phyloP scores from a whole-genome alignment of 495 filamentous ascomycete genomes.

The Penicillium pancosmium region DNA sequence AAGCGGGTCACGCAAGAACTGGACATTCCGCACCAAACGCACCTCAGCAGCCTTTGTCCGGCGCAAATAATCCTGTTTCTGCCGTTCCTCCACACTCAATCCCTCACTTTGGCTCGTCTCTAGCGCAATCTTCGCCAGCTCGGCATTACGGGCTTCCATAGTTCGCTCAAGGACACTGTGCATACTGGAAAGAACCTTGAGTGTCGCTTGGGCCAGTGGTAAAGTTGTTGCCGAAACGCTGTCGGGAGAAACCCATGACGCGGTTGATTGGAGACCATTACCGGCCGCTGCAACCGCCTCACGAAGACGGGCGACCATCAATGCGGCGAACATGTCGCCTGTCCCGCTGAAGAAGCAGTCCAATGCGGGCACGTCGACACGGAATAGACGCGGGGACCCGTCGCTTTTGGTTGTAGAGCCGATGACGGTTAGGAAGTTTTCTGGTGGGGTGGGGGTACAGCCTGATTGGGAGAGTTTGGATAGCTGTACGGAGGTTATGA shows the following conservation, averaged over 20 bases:
- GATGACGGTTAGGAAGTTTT: conserved; percentile 67
- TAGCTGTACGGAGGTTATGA: conserved; percentile 83
- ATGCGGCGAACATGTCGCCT: conserved; percentile 96
- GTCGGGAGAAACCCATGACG: conserved; percentile 71
- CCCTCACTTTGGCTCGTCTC: conserved; percentile 20
- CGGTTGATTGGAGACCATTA: conserved; percentile 43
- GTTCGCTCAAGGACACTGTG: conserved; percentile 81
- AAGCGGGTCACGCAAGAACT: conserved; percentile 64
- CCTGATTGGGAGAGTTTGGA: conserved; percentile 38
- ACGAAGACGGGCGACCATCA: conserved; percentile 85
- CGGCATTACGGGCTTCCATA: conserved; percentile 63
- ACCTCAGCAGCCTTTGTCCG: conserved; percentile 80
- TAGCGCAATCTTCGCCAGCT: conserved; percentile 34
- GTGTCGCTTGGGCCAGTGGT: conserved; percentile 77
- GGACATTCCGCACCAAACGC: conserved; percentile 71
- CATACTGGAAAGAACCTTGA: conserved; percentile 94
- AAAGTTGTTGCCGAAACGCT: conserved; percentile 67
- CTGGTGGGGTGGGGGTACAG: conserved; percentile 41
- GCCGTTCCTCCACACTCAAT: conserved; percentile 48
- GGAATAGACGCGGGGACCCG: conserved; percentile 72
- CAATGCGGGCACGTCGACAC: conserved; percentile 80
- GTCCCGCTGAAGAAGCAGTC: conserved; percentile 94
- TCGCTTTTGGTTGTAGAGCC: conserved; percentile 71
- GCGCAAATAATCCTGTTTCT: conserved; percentile 66
- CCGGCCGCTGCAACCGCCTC: conserved; percentile 65